Evolutionary conservation across 352 stramenopile genomes (phyloP).

Genomic region (Phytophthora europaea): DNA sequence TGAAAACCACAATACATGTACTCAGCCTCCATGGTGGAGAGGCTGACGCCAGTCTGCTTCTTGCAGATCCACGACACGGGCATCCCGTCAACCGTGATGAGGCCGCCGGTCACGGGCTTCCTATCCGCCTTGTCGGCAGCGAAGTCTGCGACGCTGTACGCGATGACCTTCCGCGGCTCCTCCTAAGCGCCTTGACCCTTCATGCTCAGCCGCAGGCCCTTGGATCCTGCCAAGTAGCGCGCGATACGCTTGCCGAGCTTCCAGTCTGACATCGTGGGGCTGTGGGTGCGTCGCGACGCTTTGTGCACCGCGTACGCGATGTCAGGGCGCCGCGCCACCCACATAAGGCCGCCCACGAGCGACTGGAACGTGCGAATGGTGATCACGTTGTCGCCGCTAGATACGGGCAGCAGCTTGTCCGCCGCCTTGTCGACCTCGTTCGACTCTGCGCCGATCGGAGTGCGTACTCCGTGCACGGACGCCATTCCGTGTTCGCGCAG

Average conservation of each 20-base stretch:
- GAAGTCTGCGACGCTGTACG: no score
- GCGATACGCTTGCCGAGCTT: constrained; percentile 20
- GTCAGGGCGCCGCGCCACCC: constrained; percentile 37
- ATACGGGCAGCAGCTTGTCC: neutral
- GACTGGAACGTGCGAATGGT: constrained; percentile 38
- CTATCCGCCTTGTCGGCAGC: no score
- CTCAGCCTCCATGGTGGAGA: no score
- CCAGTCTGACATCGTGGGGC: constrained; percentile 12
- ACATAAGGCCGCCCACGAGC: constrained; percentile 41
- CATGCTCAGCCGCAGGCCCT: constrained; percentile 21
- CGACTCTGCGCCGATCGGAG: constrained; percentile 19
- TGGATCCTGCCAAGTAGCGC: constrained; percentile 24
- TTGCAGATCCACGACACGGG: no score
- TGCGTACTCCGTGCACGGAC: constrained; percentile 23
- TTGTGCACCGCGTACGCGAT: constrained; percentile 40
- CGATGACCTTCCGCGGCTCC: neutral
- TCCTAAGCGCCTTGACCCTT: neutral
- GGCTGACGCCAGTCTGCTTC: no score
- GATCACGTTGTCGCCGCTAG: neutral
- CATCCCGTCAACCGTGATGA: no score
- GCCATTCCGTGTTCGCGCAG: constrained; percentile 28
- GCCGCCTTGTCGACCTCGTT: neutral
- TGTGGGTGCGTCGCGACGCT: constrained; percentile 12
- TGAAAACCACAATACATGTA: no score
- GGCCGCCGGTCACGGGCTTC: no score